phyloP scores from a whole-genome alignment of 2,329 filamentous ascomycete species.

The Nectriaceae sp. region DNA sequence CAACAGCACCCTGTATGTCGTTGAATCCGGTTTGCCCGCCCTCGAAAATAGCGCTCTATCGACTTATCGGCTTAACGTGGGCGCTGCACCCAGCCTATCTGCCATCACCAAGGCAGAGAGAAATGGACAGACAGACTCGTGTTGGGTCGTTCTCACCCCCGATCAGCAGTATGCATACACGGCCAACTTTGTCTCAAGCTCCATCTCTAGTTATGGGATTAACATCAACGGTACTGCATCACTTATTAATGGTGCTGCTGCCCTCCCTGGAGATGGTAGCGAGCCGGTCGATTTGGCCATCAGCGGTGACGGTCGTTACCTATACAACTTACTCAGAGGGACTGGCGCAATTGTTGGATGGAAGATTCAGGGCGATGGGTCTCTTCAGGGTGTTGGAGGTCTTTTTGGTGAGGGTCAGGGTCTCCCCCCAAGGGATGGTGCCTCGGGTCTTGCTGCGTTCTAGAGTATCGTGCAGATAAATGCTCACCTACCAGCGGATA shows the following conservation, averaged over 20 bases:
- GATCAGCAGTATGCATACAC: conserved; percentile 19
- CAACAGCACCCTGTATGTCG: no score
- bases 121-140: conserved; percentile 21
- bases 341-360: conserved; percentile 17
- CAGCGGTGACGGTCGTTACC: conserved; percentile 17
- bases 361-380: conserved; percentile 19
- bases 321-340: conserved; percentile 24
- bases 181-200: conserved; percentile 20
- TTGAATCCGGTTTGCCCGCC: no score
- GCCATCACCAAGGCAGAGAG: no score
- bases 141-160: conserved; percentile 22
- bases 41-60: no score
- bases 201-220: conserved; percentile 20
- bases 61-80: no score
- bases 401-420: conserved; percentile 22
- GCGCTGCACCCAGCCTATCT: no score
- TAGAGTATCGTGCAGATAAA: no score
- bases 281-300: conserved; percentile 20
- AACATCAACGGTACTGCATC: conserved; percentile 13
- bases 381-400: conserved; percentile 16
- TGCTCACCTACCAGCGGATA: no score
- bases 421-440: no score
- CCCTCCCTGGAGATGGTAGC: conserved; percentile 14
- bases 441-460: no score
- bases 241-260: conserved; percentile 16